Conservation (phyloP, 805 yeast genomes). For the Saccharomycopsis olivae region DNA sequence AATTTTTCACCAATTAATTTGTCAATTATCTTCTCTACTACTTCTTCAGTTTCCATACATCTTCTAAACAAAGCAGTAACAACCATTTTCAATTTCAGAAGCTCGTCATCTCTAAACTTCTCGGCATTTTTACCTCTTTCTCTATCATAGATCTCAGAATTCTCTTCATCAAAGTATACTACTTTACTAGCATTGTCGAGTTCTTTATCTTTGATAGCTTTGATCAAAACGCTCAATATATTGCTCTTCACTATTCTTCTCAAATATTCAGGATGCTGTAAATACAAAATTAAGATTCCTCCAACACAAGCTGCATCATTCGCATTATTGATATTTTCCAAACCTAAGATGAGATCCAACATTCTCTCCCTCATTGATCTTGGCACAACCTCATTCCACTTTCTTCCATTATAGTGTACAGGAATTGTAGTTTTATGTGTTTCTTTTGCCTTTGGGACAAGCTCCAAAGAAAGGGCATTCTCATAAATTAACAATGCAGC, state of each 20-base stretch:
- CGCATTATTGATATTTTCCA: constrained; percentile 29
- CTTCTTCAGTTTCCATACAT: constrained; percentile 52
- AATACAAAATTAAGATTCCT: constrained; percentile 43
- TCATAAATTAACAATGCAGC: constrained; percentile 46
- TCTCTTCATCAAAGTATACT: neutral
- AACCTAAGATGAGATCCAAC: constrained; percentile 1
- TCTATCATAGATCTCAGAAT: neutral
- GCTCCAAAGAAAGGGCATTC: constrained; percentile 39
- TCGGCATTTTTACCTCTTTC: neutral
- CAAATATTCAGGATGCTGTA: constrained; percentile 34
- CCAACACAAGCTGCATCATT: constrained; percentile 43
- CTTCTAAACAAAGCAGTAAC: constrained; percentile 50
- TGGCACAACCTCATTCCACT: too few species aligned
- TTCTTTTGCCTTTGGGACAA: constrained; percentile 29
- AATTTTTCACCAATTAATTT: constrained; percentile 35
- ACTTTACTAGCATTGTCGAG: constrained; percentile 11
- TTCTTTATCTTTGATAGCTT: constrained; percentile 28
- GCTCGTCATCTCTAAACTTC: constrained; percentile 5
- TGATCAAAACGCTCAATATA: constrained; percentile 37
- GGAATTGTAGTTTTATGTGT: too few species aligned
- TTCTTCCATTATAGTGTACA: too few species aligned
- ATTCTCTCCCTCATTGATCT: neutral
- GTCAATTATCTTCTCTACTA: constrained; percentile 38
- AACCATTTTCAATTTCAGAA: constrained; percentile 31
- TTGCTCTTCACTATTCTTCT: constrained; percentile 35